Percentiles rank a stretch among this genome's conserved stretches.
These are phyloP conservation scores for Aspergillus cristatus DNA, from an alignment of 495 filamentous ascomycete genomes.

Conservation along the genomic window DNA sequence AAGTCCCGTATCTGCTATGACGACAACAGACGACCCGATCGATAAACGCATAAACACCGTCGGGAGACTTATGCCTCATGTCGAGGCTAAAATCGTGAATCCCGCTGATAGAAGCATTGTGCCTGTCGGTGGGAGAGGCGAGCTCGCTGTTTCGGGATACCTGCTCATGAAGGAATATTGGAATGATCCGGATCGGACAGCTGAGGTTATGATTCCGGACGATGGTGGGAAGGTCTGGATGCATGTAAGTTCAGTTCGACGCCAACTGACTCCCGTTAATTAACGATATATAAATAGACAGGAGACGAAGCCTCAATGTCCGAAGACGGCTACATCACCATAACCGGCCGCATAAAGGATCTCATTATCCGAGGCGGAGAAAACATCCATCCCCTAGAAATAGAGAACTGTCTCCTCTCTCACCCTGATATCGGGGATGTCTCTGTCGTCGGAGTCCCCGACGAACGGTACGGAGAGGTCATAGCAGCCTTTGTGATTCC, in stretches of 20 bases:
- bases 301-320: conserved; percentile 94
- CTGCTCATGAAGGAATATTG: conserved; percentile 88
- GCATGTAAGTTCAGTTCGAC: conserved; percentile 38
- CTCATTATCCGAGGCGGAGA: conserved; percentile 89
- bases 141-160: conserved; percentile 80
- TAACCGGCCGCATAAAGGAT: conserved; percentile 80
- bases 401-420: conserved; percentile 82
- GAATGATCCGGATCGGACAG: conserved; percentile 58
- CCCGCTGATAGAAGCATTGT: conserved; percentile 49
- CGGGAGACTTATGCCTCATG: conserved; percentile 72
- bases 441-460: conserved; percentile 75
- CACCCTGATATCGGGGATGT: conserved; percentile 61
- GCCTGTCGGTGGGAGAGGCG: conserved; percentile 58
- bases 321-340: conserved; percentile 51
- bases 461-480: conserved; percentile 75
- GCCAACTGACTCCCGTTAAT: not conserved
- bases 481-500: conserved; percentile 74
- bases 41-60: conserved; percentile 71
- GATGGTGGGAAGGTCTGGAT: conserved; percentile 57
- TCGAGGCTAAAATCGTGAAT: conserved; percentile 75
- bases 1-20: conserved; percentile 86
- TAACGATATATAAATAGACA: conserved; percentile 34
- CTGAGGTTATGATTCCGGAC: conserved; percentile 59
- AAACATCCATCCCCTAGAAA: conserved; percentile 91
- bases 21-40: conserved; percentile 69